Evolutionary conservation across 768 basidiomycete species (phyloP).

Genomic region (Fistulinella prunicolor): DNA sequence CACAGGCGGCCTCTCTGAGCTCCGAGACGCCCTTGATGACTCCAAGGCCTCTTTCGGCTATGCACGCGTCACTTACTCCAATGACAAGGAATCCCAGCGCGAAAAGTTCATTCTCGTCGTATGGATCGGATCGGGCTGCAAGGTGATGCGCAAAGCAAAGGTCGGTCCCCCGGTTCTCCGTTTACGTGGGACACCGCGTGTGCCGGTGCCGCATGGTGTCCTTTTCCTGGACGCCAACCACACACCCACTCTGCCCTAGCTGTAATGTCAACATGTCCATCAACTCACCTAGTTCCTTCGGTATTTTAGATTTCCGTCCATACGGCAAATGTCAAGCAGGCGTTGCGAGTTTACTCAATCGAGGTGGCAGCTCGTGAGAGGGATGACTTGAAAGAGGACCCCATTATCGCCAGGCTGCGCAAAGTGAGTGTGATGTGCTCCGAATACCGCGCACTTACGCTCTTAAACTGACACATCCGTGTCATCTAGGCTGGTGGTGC

Average conservation of each 20-base stretch:
- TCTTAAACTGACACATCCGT: conserved; percentile 18
- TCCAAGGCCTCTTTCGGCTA: conserved; percentile 82
- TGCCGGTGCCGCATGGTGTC: conserved; percentile 6
- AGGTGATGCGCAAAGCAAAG: conserved; percentile 92
- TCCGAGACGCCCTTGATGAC: conserved; percentile 67
- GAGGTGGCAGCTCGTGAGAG: conserved; percentile 83
- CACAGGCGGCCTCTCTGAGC: conserved; percentile 73
- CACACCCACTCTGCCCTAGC: conserved; percentile 26
- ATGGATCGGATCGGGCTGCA: conserved; percentile 81
- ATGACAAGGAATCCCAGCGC: conserved; percentile 80
- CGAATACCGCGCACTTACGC: not conserved
- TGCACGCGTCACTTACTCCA: conserved; percentile 77
- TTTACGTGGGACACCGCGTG: conserved; percentile 19
- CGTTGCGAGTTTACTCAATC: conserved; percentile 76
- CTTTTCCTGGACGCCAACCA: conserved; percentile 14
- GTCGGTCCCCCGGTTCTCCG: conserved; percentile 38
- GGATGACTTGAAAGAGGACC: conserved; percentile 84
- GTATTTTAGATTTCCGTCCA: conserved; percentile 83
- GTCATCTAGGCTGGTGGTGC: conserved; percentile 73
- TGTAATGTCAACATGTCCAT: conserved; percentile 24
- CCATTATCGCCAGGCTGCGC: conserved; percentile 76
- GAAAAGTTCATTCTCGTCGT: conserved; percentile 87
- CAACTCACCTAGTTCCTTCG: conserved; percentile 23
- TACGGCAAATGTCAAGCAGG: conserved; percentile 79
- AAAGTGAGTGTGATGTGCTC: conserved; percentile 52